phyloP scores from a whole-genome alignment of 257 asterid species.

The Solanum neorickii region DNA sequence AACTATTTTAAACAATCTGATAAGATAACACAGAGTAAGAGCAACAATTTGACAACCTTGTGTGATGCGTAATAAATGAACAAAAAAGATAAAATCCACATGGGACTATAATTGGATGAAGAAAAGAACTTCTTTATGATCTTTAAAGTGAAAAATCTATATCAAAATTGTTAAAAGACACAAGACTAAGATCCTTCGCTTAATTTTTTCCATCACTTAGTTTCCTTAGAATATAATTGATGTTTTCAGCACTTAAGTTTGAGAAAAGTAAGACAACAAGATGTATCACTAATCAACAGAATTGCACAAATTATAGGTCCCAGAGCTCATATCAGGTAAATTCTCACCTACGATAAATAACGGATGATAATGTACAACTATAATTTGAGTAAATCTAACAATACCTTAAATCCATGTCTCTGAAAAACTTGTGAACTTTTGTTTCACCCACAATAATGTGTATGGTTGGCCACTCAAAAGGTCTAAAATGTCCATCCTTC shows the following conservation, averaged over 20 bases:
- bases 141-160: neutral
- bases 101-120: neutral
- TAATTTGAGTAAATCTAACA: neutral
- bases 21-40: neutral
- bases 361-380: neutral
- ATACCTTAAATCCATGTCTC: conserved; percentile 94
- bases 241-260: neutral
- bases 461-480: conserved; percentile 87
- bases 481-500: conserved; percentile 87
- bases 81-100: neutral
- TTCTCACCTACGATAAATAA: neutral
- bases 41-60: neutral
- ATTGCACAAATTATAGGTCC: neutral
- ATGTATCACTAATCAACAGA: neutral
- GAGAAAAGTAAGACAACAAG: neutral
- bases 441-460: conserved; percentile 61
- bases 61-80: neutral
- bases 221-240: neutral
- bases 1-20: neutral
- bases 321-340: neutral
- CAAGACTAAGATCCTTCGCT: neutral
- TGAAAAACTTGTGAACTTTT: conserved; percentile 88
- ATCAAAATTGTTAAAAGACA: neutral
- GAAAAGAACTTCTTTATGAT: neutral
- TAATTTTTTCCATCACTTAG: neutral